Evolutionary conservation across 1,284 basidiomycete species (phyloP), one percentile per base, ranked within the genome.

Genomic region (Psilocybe mexicana): DNA sequence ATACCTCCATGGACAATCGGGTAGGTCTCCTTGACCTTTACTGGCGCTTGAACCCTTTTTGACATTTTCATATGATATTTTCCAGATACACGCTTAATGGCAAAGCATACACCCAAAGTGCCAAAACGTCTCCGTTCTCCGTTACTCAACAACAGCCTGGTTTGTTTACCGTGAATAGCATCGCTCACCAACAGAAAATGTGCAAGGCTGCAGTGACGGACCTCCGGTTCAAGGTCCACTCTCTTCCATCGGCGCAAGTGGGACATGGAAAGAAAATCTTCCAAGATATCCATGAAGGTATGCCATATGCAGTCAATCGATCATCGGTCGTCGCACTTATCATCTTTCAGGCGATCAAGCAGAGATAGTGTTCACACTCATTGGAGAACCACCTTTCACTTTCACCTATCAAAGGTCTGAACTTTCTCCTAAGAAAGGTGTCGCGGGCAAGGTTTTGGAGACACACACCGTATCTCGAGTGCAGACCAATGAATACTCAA

Each of bases 1-100:
- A 92, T 87, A 47, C 88, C 96, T n/a, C 96, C 96, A 1, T 99
- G 96, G 95, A 90, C 87, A 4, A 87, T 99, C 57, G 87, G 88
- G 87, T 95, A 66, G 54, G 85, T 76, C 43, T 52, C 7, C 43
- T 42, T 11, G 35, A 12, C 30, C 53, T 52, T 26, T 38, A 28
- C 8, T 52, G 33, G 10, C 28, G 57, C 61, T 14, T 59, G 7
- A 18, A 18, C 18, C 18, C 18, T 18, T 18, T 18, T 30, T 24
- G 47, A 26, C 18, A 38, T 6, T 38, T n/a, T 64, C 25, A 61
- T 45, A 40, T 40, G 38, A 36, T 18, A 18, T 53, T 26, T 18
- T 54, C 6, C 58, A 93, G 92, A 57, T 95, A 97, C 73, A 85
- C 86, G 46, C 86, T 95, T 72, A 89, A 93, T 62, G 86, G 87